These are phyloP conservation scores for Ogataea nakhonphanomensis DNA, from an alignment of 805 yeast species.

Conservation along the genomic window DNA sequence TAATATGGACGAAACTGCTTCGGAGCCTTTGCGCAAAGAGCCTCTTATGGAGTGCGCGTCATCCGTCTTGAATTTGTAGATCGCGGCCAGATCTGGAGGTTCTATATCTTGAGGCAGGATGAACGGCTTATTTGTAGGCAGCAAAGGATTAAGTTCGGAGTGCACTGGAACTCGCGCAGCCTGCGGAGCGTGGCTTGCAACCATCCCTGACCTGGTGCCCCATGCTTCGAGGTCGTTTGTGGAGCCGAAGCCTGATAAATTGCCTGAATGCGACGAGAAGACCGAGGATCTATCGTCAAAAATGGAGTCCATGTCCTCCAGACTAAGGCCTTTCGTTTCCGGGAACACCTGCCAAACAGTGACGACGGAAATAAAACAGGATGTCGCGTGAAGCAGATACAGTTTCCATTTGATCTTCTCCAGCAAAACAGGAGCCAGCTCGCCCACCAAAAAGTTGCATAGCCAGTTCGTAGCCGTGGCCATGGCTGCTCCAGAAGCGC, in stretches of 20 bases:
- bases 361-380: constrained; percentile 69
- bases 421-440: constrained; percentile 81
- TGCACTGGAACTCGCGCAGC: constrained; percentile 26
- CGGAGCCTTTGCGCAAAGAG: constrained; percentile 41
- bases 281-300: constrained; percentile 61
- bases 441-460: constrained; percentile 89
- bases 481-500: constrained; percentile 87
- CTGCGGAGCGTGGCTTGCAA: constrained; percentile 17
- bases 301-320: constrained; percentile 89
- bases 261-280: constrained; percentile 20
- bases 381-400: constrained; percentile 75
- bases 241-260: constrained; percentile 15
- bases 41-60: constrained; percentile 35
- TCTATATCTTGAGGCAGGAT: constrained; percentile 32
- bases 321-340: constrained; percentile 82
- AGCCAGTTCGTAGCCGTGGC: constrained; percentile 94
- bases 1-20: constrained; percentile 37
- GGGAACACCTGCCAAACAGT: constrained; percentile 76
- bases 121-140: constrained; percentile 17
- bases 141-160: constrained; percentile 12
- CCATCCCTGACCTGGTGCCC: constrained; percentile 14
- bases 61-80: constrained; percentile 34
- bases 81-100: constrained; percentile 36
- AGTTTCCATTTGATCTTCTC: constrained; percentile 75
- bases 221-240: constrained; percentile 20